A percentile compares a stretch with the other conserved stretches of the same genome.
These are phyloP conservation scores for Thalassiosira hispida DNA, from an alignment of 352 stramenopile genomes.

Conservation along the genomic window DNA sequence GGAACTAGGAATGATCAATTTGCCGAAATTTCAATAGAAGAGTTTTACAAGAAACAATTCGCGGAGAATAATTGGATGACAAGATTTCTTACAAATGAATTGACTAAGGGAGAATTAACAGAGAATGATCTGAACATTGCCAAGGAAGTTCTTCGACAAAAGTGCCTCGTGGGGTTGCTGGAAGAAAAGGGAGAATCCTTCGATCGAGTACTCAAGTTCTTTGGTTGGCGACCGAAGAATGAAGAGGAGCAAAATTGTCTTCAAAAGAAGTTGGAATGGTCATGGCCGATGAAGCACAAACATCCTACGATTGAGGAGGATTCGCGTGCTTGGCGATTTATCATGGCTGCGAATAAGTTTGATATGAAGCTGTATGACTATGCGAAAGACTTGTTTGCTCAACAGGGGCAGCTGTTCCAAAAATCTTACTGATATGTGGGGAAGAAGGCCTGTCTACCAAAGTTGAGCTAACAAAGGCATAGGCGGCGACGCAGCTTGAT, in stretches of 20 bases:
- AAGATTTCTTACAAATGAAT: slow-evolving; percentile 55
- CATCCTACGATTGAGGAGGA: slow-evolving; percentile 37
- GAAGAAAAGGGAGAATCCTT: slow-evolving; percentile 42
- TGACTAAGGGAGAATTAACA: slow-evolving; percentile 43
- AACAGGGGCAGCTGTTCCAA: slow-evolving; percentile 25
- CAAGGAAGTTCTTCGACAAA: slow-evolving; percentile 39
- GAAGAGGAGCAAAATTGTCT: slow-evolving; percentile 24
- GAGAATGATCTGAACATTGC: slow-evolving; percentile 43
- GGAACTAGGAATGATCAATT: slow-evolving; percentile 46
- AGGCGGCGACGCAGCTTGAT: no score
- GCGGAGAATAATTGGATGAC: slow-evolving; percentile 69
- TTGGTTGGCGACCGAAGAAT: slow-evolving; percentile 40
- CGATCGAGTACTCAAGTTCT: slow-evolving; percentile 42
- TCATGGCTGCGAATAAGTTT: slow-evolving; percentile 39
- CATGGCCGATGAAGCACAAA: slow-evolving; percentile 54
- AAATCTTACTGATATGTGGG: no score
- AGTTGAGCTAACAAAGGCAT: no score
- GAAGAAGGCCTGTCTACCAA: no score
- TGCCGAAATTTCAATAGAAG: slow-evolving; percentile 51
- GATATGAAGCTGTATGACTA: slow-evolving; percentile 58
- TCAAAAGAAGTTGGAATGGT: slow-evolving; percentile 38
- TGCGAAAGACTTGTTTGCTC: slow-evolving; percentile 45
- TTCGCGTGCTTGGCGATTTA: slow-evolving; percentile 39
- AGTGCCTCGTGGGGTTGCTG: slow-evolving; percentile 43
- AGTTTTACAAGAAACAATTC: slow-evolving; percentile 48